Percentiles rank a stretch among this genome's conserved stretches.
These are phyloP conservation scores for Claviceps africana DNA, from an alignment of 2,329 filamentous ascomycete species.

Conservation along the genomic window DNA sequence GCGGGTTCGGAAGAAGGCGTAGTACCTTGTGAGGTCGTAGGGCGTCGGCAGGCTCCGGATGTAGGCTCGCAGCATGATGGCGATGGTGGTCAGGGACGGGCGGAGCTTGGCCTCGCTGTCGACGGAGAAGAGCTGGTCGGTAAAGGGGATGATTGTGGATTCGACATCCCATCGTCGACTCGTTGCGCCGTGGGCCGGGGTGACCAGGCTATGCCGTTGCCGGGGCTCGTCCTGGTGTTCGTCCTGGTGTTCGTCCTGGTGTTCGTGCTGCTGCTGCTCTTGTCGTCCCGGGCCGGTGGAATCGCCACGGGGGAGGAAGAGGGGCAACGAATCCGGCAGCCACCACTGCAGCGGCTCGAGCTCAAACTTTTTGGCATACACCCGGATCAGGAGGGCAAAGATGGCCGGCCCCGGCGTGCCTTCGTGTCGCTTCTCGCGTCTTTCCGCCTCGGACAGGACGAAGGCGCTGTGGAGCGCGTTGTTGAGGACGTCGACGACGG, in stretches of 20 bases:
- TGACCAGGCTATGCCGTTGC: slow-evolving; percentile 8
- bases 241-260: neutral
- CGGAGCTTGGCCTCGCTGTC: slow-evolving; percentile 13
- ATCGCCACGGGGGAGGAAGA: slow-evolving; percentile 15
- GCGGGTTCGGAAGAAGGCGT: slow-evolving; percentile 30
- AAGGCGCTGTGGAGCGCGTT: slow-evolving; percentile 35
- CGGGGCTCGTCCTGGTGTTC: neutral
- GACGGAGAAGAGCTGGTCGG: slow-evolving; percentile 17
- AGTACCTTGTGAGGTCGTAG: slow-evolving; percentile 30
- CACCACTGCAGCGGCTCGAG: slow-evolving; percentile 29
- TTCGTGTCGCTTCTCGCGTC: slow-evolving; percentile 13
- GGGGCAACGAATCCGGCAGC: slow-evolving; percentile 21
- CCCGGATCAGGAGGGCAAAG: slow-evolving; percentile 33
- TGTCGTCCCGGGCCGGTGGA: slow-evolving; percentile 9
- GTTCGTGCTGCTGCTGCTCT: neutral
- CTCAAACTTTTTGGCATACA: slow-evolving; percentile 35
- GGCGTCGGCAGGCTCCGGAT: slow-evolving; percentile 25
- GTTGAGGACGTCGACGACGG: slow-evolving; percentile 21
- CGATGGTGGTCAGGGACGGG: slow-evolving; percentile 26
- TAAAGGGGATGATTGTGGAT: slow-evolving; percentile 19
- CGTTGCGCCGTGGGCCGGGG: slow-evolving; percentile 6
- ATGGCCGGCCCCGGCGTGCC: slow-evolving; percentile 22
- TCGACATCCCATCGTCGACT: slow-evolving; percentile 17
- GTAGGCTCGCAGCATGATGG: slow-evolving; percentile 34
- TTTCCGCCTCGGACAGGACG: slow-evolving; percentile 28